phyloP scores from a whole-genome alignment of 768 basidiomycete species.

The Scleroderma bovista region DNA sequence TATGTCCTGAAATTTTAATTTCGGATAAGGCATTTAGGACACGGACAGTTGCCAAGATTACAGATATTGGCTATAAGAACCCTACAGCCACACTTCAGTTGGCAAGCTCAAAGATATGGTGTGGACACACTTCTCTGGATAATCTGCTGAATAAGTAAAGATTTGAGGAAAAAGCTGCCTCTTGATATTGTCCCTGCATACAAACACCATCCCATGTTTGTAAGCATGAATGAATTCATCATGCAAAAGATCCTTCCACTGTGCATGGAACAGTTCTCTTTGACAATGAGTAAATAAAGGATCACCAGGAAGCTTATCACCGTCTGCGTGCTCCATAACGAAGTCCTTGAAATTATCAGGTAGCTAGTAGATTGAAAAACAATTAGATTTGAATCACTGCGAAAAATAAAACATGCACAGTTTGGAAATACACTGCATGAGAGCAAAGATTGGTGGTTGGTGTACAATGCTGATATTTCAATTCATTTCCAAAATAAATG shows the following conservation, averaged over 20 bases:
- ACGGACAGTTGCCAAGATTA: too few species aligned
- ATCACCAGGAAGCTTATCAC: background rate
- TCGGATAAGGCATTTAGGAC: too few species aligned
- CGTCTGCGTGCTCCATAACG: background rate
- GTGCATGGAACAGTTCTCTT: slow-evolving; percentile 11
- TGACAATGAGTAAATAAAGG: slow-evolving; percentile 7
- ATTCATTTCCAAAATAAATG: slow-evolving; percentile 18
- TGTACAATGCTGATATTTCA: slow-evolving; percentile 17
- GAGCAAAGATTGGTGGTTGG: slow-evolving; percentile 7
- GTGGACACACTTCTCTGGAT: slow-evolving; percentile 30
- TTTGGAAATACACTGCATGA: slow-evolving; percentile 8
- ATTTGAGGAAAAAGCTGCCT: slow-evolving; percentile 16
- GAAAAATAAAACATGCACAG: background rate
- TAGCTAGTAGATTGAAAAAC: slow-evolving; percentile 6
- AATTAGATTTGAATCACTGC: background rate
- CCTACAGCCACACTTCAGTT: too few species aligned
- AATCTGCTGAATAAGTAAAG: slow-evolving; percentile 30
- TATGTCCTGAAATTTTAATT: too few species aligned
- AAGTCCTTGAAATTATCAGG: slow-evolving; percentile 12
- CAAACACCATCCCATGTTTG: slow-evolving; percentile 9
- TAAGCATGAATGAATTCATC: slow-evolving; percentile 9
- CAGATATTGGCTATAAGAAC: too few species aligned
- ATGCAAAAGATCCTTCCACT: background rate
- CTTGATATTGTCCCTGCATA: slow-evolving; percentile 2
- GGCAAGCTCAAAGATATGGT: too few species aligned